These are phyloP conservation scores for Parsonsia alboflavescens DNA, from an alignment of 257 asterid genomes.

Conservation along the genomic window DNA sequence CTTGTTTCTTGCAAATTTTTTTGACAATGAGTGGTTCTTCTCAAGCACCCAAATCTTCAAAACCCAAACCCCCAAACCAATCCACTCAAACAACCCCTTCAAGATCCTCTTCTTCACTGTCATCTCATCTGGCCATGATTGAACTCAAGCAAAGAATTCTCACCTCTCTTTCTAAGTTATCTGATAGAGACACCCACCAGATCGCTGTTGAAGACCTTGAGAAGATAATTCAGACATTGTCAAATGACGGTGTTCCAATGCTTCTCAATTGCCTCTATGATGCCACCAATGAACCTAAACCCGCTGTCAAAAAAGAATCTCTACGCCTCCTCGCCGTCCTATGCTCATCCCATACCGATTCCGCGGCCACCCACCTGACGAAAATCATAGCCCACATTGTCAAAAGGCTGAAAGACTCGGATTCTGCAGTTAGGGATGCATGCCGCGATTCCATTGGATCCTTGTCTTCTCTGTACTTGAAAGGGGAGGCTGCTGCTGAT, in stretches of 20 bases:
- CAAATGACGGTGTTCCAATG: slow-evolving; percentile 87
- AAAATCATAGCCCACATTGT: slow-evolving; percentile 75
- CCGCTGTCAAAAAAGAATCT: slow-evolving; percentile 79
- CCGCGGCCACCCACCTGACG: slow-evolving; percentile 75
- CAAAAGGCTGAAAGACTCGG: slow-evolving; percentile 79
- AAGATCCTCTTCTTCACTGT: slow-evolving; percentile 49
- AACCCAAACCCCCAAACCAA: slow-evolving; percentile 63
- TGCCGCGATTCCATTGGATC: slow-evolving; percentile 89
- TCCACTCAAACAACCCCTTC: slow-evolving; percentile 27
- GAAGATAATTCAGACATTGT: slow-evolving; percentile 61
- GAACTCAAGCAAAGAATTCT: slow-evolving; percentile 88
- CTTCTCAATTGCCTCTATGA: slow-evolving; percentile 93
- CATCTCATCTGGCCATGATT: slow-evolving; percentile 85
- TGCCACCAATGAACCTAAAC: slow-evolving; percentile 75
- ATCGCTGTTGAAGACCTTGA: slow-evolving; percentile 95
- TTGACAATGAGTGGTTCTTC: slow-evolving; percentile 21
- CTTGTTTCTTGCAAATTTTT: not conserved
- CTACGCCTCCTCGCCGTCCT: slow-evolving; percentile 67
- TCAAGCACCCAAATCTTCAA: slow-evolving; percentile 45
- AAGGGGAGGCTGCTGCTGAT: slow-evolving; percentile 40
- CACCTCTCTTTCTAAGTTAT: slow-evolving; percentile 80
- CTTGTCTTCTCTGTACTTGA: slow-evolving; percentile 64
- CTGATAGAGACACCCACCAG: slow-evolving; percentile 98
- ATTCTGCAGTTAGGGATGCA: slow-evolving; percentile 87
- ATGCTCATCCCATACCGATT: slow-evolving; percentile 58